Percentiles rank a stretch among this genome's conserved stretches.
These are phyloP conservation scores for Tolypocladium ophioglossoides DNA, from an alignment of 2,329 filamentous ascomycete species.

Conservation along the genomic window DNA sequence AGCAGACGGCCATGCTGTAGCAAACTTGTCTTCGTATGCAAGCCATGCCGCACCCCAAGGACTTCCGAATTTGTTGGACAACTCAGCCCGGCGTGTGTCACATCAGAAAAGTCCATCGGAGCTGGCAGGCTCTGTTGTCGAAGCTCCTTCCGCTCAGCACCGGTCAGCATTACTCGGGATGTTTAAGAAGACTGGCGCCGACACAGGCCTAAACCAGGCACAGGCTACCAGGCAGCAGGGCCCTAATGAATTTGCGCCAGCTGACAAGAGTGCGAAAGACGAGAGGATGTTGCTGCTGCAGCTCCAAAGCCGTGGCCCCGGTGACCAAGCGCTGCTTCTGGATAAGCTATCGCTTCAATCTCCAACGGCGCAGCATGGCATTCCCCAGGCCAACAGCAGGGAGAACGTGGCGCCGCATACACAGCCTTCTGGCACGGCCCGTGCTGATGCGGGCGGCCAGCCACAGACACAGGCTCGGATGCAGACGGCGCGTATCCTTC, in stretches of 20 bases:
- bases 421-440: not conserved
- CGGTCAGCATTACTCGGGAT: conserved; percentile 40
- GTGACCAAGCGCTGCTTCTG: conserved; percentile 5
- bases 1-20: conserved; percentile 1
- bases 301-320: not conserved
- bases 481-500: conserved; percentile 23
- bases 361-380: conserved; percentile 5
- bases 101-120: conserved; percentile 13
- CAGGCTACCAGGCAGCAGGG: not conserved
- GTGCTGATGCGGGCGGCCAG: not conserved
- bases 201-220: conserved; percentile 1
- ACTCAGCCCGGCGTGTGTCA: not conserved
- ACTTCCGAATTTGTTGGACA: not conserved
- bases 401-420: not conserved
- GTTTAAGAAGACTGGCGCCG: conserved; percentile 33
- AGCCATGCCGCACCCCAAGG: not conserved
- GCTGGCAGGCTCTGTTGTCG: conserved; percentile 15
- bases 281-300: not conserved
- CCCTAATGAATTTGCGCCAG: not conserved
- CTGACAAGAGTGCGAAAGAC: not conserved
- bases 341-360: conserved; percentile 12
- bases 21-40: not conserved
- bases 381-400: conserved; percentile 5
- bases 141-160: conserved; percentile 21
- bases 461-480: not conserved